Percentiles rank a stretch among this genome's conserved stretches.
phyloP scores from a whole-genome alignment of 2,329 filamentous ascomycete genomes.

The Trichoderma koningii region DNA sequence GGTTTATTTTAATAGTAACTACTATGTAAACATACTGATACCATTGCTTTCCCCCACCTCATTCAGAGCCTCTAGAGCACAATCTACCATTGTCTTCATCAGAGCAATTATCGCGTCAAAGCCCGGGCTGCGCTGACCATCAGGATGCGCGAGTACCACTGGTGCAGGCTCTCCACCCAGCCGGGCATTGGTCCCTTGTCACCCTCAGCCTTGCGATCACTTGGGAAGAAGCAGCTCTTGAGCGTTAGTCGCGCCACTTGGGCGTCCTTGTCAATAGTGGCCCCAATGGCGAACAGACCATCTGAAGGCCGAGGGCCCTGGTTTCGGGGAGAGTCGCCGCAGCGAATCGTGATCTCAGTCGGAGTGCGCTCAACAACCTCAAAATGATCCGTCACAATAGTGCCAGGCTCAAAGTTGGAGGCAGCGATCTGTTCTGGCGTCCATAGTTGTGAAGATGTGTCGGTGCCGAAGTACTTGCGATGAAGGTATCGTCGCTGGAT shows the following conservation, averaged over 20 bases:
- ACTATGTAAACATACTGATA: not conserved
- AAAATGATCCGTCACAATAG: constrained; percentile 69
- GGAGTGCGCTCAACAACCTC: constrained; percentile 67
- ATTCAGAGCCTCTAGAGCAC: no score
- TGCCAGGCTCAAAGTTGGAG: constrained; percentile 64
- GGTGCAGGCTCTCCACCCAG: constrained; percentile 38
- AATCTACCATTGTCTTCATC: no score
- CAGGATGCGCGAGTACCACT: constrained; percentile 48
- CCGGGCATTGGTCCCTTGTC: constrained; percentile 38
- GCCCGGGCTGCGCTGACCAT: constrained; percentile 6
- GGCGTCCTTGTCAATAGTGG: constrained; percentile 59
- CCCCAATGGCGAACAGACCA: constrained; percentile 67
- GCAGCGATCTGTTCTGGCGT: constrained; percentile 53
- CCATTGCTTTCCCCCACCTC: no score
- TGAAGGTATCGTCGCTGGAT: constrained; percentile 61
- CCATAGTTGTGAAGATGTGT: constrained; percentile 65
- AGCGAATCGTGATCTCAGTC: constrained; percentile 62
- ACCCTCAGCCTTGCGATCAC: constrained; percentile 41
- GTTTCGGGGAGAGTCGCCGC: constrained; percentile 65
- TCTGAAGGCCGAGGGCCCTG: constrained; percentile 59
- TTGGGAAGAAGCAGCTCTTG: constrained; percentile 64
- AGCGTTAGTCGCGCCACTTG: constrained; percentile 64
- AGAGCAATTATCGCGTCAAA: not conserved
- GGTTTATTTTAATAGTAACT: not conserved
- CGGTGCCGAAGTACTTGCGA: constrained; percentile 44